Evolutionary conservation across 192 early-diverging fungal genomes (phyloP).

Genomic region (Coemansia sp.): DNA sequence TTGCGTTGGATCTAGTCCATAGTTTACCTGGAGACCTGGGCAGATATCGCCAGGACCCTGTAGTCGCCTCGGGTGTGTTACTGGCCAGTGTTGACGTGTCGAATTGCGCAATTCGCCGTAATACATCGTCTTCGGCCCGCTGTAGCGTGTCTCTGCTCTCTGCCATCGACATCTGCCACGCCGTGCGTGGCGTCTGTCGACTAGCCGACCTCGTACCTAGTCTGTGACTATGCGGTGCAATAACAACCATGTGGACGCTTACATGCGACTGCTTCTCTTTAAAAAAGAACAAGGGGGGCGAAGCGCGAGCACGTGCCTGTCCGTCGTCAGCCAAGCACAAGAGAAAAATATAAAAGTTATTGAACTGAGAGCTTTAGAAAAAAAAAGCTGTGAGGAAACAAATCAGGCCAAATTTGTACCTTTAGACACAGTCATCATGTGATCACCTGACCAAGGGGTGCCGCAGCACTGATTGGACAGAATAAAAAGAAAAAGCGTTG

Average conservation of each 20-base stretch:
- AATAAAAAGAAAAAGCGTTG: not conserved
- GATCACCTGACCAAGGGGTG: conserved; percentile 3
- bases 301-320: not conserved
- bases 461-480: not conserved
- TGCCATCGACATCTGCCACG: not conserved
- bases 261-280: not conserved
- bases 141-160: conserved; percentile 1
- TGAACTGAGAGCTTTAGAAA: not conserved
- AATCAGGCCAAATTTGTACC: not conserved
- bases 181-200: not conserved
- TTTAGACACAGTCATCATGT: not conserved
- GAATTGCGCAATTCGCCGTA: conserved; percentile 16
- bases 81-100: conserved; percentile 1
- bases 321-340: not conserved
- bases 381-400: not conserved
- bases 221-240: not conserved
- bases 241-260: not conserved
- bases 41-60: not conserved
- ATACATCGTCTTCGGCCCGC: conserved; percentile 23
- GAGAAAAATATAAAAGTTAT: not conserved
- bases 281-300: not conserved
- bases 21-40: conserved; percentile 5
- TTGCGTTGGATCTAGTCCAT: conserved; percentile 25
- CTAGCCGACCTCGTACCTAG: not conserved
- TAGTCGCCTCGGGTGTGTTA: not conserved